phyloP scores from a whole-genome alignment of 371 early-diverging fungal genomes.

The Blakeslea trispora region DNA sequence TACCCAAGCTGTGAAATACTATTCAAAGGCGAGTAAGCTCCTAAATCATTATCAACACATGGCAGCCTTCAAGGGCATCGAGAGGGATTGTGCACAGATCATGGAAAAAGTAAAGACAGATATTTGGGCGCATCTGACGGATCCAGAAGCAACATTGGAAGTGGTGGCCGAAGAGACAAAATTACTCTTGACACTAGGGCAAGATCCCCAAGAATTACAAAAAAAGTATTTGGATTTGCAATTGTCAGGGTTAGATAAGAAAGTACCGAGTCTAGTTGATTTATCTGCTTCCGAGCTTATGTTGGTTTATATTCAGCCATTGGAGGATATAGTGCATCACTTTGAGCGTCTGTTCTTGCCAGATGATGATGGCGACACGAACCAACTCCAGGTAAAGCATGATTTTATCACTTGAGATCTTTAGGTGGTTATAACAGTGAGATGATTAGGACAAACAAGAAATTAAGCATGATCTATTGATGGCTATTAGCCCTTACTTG shows the following conservation, averaged over 20 bases:
- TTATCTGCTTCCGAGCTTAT: constrained; percentile 17
- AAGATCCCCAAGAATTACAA: constrained; percentile 46
- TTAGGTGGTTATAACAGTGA: too few relatives aligned
- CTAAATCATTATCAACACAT: constrained; percentile 75
- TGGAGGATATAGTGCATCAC: constrained; percentile 32
- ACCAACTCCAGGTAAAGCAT: too few relatives aligned
- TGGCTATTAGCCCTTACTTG: constrained; percentile 21
- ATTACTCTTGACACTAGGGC: constrained; percentile 61
- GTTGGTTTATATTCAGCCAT: constrained; percentile 17
- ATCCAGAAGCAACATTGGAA: constrained; percentile 20
- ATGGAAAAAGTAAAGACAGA: constrained; percentile 68
- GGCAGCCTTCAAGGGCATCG: constrained; percentile 75
- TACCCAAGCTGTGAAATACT: constrained; percentile 76
- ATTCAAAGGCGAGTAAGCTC: constrained; percentile 70
- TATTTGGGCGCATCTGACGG: constrained; percentile 42
- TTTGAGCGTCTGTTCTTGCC: constrained; percentile 28
- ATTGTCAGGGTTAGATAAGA: constrained; percentile 19
- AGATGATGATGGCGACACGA: too few relatives aligned
- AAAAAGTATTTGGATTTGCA: constrained; percentile 54
- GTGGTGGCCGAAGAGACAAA: constrained; percentile 58
- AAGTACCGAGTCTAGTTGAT: constrained; percentile 3
- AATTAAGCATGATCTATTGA: constrained; percentile 25
- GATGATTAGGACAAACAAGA: constrained; percentile 25
- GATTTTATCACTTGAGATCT: too few relatives aligned
- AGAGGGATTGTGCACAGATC: constrained; percentile 72